These are phyloP conservation scores for Lupinus albus DNA, from an alignment of 306 rosid genomes.

Conservation along the genomic window DNA sequence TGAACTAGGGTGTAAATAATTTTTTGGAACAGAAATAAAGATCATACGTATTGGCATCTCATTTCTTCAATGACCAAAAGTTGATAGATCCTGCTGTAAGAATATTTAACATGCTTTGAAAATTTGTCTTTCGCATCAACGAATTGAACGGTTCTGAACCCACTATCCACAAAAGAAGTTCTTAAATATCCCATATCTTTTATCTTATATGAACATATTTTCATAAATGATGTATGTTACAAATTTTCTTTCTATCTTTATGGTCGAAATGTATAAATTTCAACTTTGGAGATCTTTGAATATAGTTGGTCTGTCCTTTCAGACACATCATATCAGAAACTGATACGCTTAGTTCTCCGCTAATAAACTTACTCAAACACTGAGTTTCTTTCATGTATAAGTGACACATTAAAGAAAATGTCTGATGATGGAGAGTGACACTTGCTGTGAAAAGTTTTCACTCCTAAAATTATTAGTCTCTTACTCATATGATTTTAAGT, in stretches of 20 bases:
- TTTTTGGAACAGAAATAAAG: background rate
- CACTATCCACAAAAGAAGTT: constrained; percentile 28
- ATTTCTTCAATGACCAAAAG: constrained; percentile 40
- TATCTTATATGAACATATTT: constrained; percentile 12
- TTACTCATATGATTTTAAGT: too few relatives aligned
- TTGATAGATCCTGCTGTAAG: constrained; percentile 40
- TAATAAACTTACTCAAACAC: constrained; percentile 10
- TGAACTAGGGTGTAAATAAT: background rate
- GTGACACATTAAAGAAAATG: too few relatives aligned
- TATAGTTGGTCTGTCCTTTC: too few relatives aligned
- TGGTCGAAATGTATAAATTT: background rate
- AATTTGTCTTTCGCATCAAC: constrained; percentile 42
- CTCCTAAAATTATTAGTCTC: too few relatives aligned
- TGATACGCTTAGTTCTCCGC: too few relatives aligned
- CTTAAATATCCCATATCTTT: constrained; percentile 15
- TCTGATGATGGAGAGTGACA: too few relatives aligned
- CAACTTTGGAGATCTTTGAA: background rate
- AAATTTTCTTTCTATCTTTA: too few relatives aligned
- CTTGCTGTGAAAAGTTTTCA: too few relatives aligned
- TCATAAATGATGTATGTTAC: background rate
- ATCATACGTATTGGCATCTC: constrained; percentile 27
- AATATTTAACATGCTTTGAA: constrained; percentile 45
- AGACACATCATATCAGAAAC: too few relatives aligned
- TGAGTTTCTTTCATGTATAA: too few relatives aligned
- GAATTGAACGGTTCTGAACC: constrained; percentile 43